phyloP scores from a whole-genome alignment of 1,284 basidiomycete genomes.

The Cutaneotrichosporon curvatum region DNA sequence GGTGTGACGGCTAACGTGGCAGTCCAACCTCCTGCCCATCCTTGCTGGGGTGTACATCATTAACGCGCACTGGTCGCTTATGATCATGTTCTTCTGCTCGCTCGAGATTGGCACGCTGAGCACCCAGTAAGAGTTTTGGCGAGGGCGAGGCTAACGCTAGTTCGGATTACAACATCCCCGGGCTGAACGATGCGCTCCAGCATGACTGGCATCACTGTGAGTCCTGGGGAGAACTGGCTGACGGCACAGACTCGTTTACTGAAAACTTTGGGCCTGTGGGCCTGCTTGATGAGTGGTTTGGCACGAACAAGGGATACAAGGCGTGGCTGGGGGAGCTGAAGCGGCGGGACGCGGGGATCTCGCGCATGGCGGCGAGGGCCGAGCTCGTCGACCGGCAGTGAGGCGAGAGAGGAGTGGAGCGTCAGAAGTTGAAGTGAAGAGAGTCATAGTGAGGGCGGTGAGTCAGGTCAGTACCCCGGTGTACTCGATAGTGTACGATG shows the following conservation, averaged over 20 bases:
- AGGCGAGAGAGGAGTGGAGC: too few species aligned
- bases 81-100: conserved; percentile 15
- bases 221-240: neutral
- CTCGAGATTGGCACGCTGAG: conserved; percentile 14
- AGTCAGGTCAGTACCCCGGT: too few species aligned
- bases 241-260: conserved; percentile 12
- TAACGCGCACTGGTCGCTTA: conserved; percentile 13
- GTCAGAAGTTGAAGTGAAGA: too few species aligned
- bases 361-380: conserved; percentile 1
- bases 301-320: conserved; percentile 12
- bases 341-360: conserved; percentile 11
- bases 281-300: conserved; percentile 11
- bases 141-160: neutral
- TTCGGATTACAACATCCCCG: conserved; percentile 19
- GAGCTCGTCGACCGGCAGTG: conserved; percentile 5
- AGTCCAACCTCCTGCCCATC: conserved; percentile 18
- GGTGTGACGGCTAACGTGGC: too few species aligned
- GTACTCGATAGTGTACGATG: too few species aligned
- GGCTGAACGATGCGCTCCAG: conserved; percentile 14
- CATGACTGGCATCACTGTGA: conserved; percentile 22
- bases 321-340: conserved; percentile 15
- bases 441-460: too few species aligned
- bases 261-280: conserved; percentile 18
- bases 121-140: conserved; percentile 6
- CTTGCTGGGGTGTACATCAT: conserved; percentile 6